phyloP scores from a whole-genome alignment of 2,329 filamentous ascomycete species.

The Reticulascus tulasneorum region DNA sequence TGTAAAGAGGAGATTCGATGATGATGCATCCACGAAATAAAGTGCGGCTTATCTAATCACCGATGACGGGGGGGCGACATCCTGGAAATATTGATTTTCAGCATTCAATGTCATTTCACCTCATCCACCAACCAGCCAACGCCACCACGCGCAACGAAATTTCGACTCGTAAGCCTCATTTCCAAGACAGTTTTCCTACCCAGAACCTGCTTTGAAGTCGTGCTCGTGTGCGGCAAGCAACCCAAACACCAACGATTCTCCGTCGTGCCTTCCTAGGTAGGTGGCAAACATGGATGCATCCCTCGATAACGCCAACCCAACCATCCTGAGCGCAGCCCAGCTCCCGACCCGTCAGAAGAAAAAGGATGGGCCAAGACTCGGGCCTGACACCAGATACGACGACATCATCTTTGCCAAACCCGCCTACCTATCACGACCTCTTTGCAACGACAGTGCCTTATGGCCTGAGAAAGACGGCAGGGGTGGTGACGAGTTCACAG shows the following conservation, averaged over 20 bases:
- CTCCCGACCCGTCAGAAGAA: constrained; percentile 71
- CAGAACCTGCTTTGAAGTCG: background rate
- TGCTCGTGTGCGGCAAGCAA: too few species aligned
- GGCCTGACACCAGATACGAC: constrained; percentile 44
- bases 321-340: constrained; percentile 82
- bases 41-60: constrained; percentile 15
- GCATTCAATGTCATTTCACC: constrained; percentile 9
- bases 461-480: constrained; percentile 30
- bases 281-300: constrained; percentile 34
- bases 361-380: constrained; percentile 41
- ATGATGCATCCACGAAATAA: too few species aligned
- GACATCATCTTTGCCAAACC: constrained; percentile 43
- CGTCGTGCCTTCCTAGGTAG: constrained; percentile 7
- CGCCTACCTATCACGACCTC: constrained; percentile 37
- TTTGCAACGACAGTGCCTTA: constrained; percentile 30
- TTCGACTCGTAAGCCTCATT: constrained; percentile 6
- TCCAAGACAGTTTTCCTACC: background rate
- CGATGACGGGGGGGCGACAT: constrained; percentile 3
- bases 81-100: constrained; percentile 10
- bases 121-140: constrained; percentile 10
- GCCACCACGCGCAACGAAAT: background rate
- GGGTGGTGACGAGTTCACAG: constrained; percentile 55
- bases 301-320: constrained; percentile 82
- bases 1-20: too few species aligned
- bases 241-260: constrained; percentile 1